Conservation (phyloP, 2,329 filamentous ascomycete species). For the Alternaria novae-zelandiae region DNA sequence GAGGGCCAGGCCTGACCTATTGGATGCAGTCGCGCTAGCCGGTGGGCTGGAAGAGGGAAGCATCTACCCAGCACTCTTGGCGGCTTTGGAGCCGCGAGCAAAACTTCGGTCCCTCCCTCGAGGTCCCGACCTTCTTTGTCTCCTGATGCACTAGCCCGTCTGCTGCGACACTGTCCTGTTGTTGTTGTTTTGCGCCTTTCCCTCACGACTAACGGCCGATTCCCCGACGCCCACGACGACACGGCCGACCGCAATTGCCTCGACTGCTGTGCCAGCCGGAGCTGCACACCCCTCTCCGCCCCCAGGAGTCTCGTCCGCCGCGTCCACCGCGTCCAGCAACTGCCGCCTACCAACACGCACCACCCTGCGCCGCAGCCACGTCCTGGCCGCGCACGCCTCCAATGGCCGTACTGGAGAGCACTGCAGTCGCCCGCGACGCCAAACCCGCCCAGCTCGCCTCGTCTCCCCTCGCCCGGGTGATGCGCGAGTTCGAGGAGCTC, state of each 20-base stretch:
- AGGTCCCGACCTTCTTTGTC: conserved; percentile 9
- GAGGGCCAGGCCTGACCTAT: conserved; percentile 6
- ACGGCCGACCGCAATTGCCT: background rate
- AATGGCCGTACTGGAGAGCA: conserved; percentile 40
- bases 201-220: conserved; percentile 18
- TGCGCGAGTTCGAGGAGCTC: conserved; percentile 45
- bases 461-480: conserved; percentile 35
- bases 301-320: background rate
- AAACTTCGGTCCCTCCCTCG: conserved; percentile 20
- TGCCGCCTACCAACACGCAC: background rate
- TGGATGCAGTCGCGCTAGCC: conserved; percentile 20
- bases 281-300: conserved; percentile 11
- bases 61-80: conserved; percentile 20
- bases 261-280: conserved; percentile 11
- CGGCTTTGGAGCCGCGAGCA: conserved; percentile 17
- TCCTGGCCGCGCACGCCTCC: conserved; percentile 16
- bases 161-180: conserved; percentile 3
- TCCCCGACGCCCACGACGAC: background rate
- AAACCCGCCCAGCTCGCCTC: conserved; percentile 13
- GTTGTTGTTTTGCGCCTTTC: conserved; percentile 9
- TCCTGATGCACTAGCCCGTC: conserved; percentile 13
- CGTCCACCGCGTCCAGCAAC: conserved; percentile 3
- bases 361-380: conserved; percentile 9
- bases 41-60: conserved; percentile 17
- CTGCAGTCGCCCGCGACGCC: conserved; percentile 26